Evolutionary conservation across 257 asterid species (phyloP), one percentile per base, ranked within the genome.

Genomic region (Datura wrightii): DNA sequence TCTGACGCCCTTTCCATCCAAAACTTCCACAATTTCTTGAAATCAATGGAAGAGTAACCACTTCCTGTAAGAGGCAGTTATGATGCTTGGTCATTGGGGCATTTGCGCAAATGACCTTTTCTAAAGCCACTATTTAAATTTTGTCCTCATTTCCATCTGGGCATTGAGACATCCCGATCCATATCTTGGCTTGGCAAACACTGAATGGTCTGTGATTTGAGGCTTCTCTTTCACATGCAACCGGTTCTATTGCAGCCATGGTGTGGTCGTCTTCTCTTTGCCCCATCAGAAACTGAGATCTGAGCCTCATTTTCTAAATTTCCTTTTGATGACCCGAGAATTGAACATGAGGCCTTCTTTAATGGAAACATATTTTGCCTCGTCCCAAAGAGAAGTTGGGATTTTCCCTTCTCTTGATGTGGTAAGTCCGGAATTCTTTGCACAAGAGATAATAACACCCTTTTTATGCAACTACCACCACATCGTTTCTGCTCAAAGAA

Each of bases 381-480:
- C 14, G 39, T 60, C 24, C 24, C 39, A 19, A 24, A 60, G 69
- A 60, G 69, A 60, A 10, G 37, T 60, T 19, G 16, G 39, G 24
- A n/a, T n/a, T 24, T 24, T 60, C 15, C 69, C 16, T 60, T 60
- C 69, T 60, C 39, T 60, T 60, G 69, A 24, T 24, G 39, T 60
- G 39, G 39, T 2, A 4, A 60, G 69, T 24, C 39, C 10, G 69
- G 16, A 62, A 62, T 62, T 62, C 69, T 62, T 62, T 62, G 19
- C 69, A 24, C 69, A 62, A 36, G 44, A 34, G 72, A 65, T 65
- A 36, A 65, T 39, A 65, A 36, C 72, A 36, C 39, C 72, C n/a
- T 2, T 65, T 36, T 34, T 13, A 36, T 34, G 46, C 46, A 2
- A 93, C 95, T 92, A 93, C 94, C 70, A 62, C 71, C 8, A 63